These are phyloP conservation scores for Amphicarpaea edgeworthii DNA, from an alignment of 306 rosid species.

Conservation along the genomic window DNA sequence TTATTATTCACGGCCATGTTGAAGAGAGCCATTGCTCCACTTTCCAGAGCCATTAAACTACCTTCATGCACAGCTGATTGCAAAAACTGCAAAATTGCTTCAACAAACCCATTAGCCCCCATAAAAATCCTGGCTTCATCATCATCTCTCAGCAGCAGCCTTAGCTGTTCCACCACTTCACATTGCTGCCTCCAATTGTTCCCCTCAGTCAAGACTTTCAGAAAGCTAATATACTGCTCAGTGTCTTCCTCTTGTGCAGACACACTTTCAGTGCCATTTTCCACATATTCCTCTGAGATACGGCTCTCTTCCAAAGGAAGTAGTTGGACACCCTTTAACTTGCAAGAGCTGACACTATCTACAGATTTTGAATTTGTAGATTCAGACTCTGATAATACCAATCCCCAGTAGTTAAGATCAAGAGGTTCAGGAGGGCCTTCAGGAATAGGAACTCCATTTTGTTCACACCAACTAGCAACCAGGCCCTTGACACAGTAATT, in stretches of 20 bases:
- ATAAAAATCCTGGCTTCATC: conserved; percentile 89
- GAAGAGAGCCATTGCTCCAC: conserved; percentile 98
- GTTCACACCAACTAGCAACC: conserved; percentile 95
- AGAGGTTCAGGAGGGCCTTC: conserved; percentile 91
- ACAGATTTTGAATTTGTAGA: conserved; percentile 70
- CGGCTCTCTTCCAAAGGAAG: conserved; percentile 82
- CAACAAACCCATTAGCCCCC: conserved; percentile 97
- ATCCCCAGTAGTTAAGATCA: conserved; percentile 93
- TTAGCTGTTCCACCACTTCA: conserved; percentile 76
- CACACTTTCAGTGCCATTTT: conserved; percentile 60
- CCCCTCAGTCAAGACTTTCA: conserved; percentile 68
- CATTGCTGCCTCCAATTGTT: conserved; percentile 70
- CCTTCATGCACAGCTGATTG: conserved; percentile 70
- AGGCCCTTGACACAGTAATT: conserved; percentile 98
- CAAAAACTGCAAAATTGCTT: conserved; percentile 77
- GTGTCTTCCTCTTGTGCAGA: conserved; percentile 59
- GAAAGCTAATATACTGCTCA: conserved; percentile 64
- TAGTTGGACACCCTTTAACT: conserved; percentile 76
- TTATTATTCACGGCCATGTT: conserved; percentile 93
- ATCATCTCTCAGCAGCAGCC: conserved; percentile 83
- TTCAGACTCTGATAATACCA: conserved; percentile 81
- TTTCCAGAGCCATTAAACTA: conserved; percentile 75
- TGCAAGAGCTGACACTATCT: conserved; percentile 72
- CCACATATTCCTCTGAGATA: conserved; percentile 61
- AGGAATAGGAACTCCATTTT: conserved; percentile 80